Percentiles rank a stretch among this genome's conserved stretches.
Conservation (phyloP, 306 rosid species). For the Carpinus viminea region DNA sequence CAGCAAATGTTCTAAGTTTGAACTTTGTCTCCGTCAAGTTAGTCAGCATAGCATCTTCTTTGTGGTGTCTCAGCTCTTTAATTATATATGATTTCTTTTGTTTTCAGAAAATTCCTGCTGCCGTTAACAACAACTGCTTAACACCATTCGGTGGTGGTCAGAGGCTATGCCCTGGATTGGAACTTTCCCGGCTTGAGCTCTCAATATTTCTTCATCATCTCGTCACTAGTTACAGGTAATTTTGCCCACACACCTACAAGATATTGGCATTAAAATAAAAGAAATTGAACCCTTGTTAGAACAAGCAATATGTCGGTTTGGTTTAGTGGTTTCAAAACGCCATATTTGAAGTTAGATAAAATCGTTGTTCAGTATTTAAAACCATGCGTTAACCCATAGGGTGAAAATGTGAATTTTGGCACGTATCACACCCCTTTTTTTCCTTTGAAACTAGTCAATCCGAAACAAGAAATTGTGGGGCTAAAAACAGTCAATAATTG, state of each 20-base stretch:
- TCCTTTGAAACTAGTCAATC: too few relatives aligned
- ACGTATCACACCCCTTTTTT: too few relatives aligned
- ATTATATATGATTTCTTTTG: background rate
- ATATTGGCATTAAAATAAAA: background rate
- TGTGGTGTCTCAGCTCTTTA: background rate
- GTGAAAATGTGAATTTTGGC: too few relatives aligned
- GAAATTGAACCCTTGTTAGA: too few relatives aligned
- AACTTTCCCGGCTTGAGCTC: slow-evolving; percentile 72
- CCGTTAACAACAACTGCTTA: slow-evolving; percentile 42
- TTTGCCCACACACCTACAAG: background rate
- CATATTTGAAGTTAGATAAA: too few relatives aligned
- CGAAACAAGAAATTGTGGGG: too few relatives aligned
- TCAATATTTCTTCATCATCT: slow-evolving; percentile 67
- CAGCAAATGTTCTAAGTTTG: too few relatives aligned
- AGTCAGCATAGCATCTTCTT: background rate
- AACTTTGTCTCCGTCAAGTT: background rate
- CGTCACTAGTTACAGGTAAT: slow-evolving; percentile 63
- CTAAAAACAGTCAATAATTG: background rate
- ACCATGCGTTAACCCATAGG: too few relatives aligned
- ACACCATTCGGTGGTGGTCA: slow-evolving; percentile 95
- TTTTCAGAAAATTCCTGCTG: slow-evolving; percentile 38
- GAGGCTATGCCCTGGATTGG: slow-evolving; percentile 91
- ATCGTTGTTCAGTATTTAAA: too few relatives aligned
- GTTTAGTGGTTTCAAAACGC: too few relatives aligned
- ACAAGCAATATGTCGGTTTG: too few relatives aligned